Percentiles rank a stretch among this genome's conserved stretches.
Evolutionary conservation across 345 rosid genomes (phyloP).

Genomic region (Erucastrum elatum): DNA sequence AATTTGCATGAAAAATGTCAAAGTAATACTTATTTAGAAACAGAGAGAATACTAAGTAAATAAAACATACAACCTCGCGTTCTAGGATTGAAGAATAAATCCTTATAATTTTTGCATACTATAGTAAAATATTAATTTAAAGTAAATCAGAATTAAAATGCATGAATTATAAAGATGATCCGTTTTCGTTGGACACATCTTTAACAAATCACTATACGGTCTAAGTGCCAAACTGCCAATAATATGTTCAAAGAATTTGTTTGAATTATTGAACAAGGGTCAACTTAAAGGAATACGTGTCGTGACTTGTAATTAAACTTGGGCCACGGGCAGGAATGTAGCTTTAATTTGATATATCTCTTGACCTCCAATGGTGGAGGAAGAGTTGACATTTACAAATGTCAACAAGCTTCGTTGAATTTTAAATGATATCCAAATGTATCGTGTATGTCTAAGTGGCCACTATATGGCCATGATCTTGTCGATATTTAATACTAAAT

Average conservation of each 20-base stretch:
- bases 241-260: not conserved
- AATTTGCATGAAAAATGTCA: no score
- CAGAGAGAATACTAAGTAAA: no score
- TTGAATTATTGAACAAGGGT: not conserved
- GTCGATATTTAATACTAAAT: not conserved
- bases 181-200: not conserved
- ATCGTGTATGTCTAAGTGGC: conserved; percentile 25
- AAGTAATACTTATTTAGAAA: no score
- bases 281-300: not conserved
- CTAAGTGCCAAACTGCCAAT: not conserved
- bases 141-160: not conserved
- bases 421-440: conserved; percentile 13
- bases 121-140: not conserved
- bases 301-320: not conserved
- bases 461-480: conserved; percentile 28
- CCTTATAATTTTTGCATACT: not conserved
- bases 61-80: not conserved
- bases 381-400: conserved; percentile 33
- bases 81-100: not conserved
- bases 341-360: conserved; percentile 15
- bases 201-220: not conserved
- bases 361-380: conserved; percentile 24
- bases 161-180: not conserved
- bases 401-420: conserved; percentile 31
- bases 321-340: conserved; percentile 18